These are phyloP conservation scores for Apiospora sp. DNA, from an alignment of 2,329 filamentous ascomycete genomes.

Conservation along the genomic window DNA sequence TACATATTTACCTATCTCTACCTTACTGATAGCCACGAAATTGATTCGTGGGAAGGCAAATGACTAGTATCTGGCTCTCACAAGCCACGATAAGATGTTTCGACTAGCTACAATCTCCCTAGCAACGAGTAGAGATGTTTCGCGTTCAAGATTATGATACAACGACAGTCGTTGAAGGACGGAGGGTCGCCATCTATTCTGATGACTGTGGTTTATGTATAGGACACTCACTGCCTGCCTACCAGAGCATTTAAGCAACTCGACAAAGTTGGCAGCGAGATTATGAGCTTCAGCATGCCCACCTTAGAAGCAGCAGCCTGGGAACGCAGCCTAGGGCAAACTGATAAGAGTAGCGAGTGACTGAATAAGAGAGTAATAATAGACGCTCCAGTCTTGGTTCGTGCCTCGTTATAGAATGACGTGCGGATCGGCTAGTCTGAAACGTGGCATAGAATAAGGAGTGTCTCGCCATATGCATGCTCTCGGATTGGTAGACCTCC, in stretches of 20 bases:
- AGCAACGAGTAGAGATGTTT: neutral
- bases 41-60: neutral
- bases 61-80: neutral
- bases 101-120: neutral
- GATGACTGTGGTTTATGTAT: neutral
- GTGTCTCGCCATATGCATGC: neutral
- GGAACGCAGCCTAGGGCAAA: neutral
- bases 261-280: neutral
- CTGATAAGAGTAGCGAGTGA: neutral
- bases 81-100: neutral
- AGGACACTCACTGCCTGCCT: neutral
- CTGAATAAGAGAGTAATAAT: neutral
- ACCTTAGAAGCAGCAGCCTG: neutral
- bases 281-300: neutral
- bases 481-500: neutral
- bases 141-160: constrained; percentile 12
- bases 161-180: neutral
- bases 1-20: no score
- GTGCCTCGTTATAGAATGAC: constrained; percentile 12
- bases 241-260: neutral
- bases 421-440: constrained; percentile 23
- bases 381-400: neutral
- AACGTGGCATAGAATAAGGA: constrained; percentile 15
- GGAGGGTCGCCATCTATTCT: neutral
- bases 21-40: neutral